Conservation (phyloP, 495 filamentous ascomycete species). For the Podospora sp. region DNA sequence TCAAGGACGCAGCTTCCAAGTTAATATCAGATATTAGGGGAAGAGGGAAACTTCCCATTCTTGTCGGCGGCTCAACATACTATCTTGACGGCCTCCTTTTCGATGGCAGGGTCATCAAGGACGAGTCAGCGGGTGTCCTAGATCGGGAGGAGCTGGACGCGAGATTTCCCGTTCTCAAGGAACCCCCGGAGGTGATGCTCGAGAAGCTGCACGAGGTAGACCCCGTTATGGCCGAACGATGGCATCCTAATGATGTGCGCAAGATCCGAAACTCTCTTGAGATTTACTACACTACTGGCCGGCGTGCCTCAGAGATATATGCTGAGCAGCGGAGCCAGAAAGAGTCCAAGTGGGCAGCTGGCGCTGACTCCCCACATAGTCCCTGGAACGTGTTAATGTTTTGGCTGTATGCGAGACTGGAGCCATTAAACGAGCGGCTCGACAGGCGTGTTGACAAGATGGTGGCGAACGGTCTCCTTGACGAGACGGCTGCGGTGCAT, state of each 20-base stretch:
- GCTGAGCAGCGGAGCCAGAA: slow-evolving; percentile 62
- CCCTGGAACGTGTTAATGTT: slow-evolving; percentile 75
- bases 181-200: slow-evolving; percentile 68
- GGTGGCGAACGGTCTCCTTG: slow-evolving; percentile 69
- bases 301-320: slow-evolving; percentile 84
- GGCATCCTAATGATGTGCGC: slow-evolving; percentile 90
- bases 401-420: slow-evolving; percentile 79
- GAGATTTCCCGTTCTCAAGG: slow-evolving; percentile 72
- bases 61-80: slow-evolving; percentile 95
- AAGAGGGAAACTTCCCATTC: slow-evolving; percentile 78
- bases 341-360: slow-evolving; percentile 27
- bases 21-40: slow-evolving; percentile 76
- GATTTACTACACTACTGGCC: slow-evolving; percentile 80
- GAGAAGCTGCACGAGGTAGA: slow-evolving; percentile 76
- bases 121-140: slow-evolving; percentile 35
- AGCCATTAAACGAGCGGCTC: slow-evolving; percentile 67
- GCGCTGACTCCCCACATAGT: slow-evolving; percentile 19
- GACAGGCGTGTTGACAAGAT: slow-evolving; percentile 80
- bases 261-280: slow-evolving; percentile 90
- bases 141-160: slow-evolving; percentile 40
- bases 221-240: slow-evolving; percentile 83
- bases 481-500: slow-evolving; percentile 66
- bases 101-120: slow-evolving; percentile 60
- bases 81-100: slow-evolving; percentile 90
- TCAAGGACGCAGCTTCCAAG: slow-evolving; percentile 65